Base-by-base conservation (phyloP, 140 eudicot species). In the Artemisia princeps region DNA sequence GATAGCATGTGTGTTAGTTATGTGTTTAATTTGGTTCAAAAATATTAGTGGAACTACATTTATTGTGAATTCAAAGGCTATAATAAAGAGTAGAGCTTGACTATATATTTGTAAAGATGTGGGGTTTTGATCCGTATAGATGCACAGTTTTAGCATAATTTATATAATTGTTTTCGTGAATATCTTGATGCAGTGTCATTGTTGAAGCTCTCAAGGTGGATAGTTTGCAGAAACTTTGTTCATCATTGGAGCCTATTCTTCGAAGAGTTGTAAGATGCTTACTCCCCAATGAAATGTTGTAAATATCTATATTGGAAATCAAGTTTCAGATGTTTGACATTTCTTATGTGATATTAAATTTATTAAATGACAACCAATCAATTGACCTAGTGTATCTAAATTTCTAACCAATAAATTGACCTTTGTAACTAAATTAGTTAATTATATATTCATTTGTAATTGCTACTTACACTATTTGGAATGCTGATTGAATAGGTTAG, bases 131-230 rank as follows among this genome's bases (percentile, higher is more conserved):
- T 65, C 44, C 30, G 17, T 65, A 30, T 65, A 17, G 16, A 17
- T 40, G 49, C 60, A 17, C 55, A 28, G 56, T 28, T 45, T 30
- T 26, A 55, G 68, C 48, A 75, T 55, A 22, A 17, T 55, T 15
- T 54, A 10, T 69, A 11, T 69, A 20, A 59, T 30, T 22, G 50
- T 49, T 17, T 53, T 24, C 19, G 62, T 10, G 64, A 28, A 37
- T 12, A 59, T 72, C 75, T 56, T 79, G 70, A 11, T 77, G 90
- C 94, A 94, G 99, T 86, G 99, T 94, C 49, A 94, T 94, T 82
- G 90, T 94, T 58, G 99, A 94, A 85, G 99, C 99, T 67, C 86
- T 94, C 52, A 94, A 94, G 78, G 87, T 88, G 77, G 96, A 94
- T 77, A 94, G 99, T 82, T 79, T 94, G 79, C 99, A 94, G 81